Percentiles rank a stretch among this genome's conserved stretches.
Conservation (phyloP, 1,284 basidiomycete genomes). For the Ceratobasidium sp. region DNA sequence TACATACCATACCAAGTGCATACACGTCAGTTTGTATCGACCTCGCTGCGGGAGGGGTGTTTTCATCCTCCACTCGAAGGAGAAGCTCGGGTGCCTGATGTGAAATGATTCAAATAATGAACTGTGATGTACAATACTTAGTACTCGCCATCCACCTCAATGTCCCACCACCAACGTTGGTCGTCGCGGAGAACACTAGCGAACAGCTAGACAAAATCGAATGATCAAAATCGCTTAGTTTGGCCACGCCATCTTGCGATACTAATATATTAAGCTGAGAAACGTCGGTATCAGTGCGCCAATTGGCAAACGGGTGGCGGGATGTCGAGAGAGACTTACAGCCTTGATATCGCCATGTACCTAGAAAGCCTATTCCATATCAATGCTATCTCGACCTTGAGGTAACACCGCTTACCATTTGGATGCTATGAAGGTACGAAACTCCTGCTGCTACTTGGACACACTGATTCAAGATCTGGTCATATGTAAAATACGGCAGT, state of each 20-base stretch:
- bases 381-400: background rate
- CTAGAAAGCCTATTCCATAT: background rate
- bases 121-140: background rate
- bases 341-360: constrained; percentile 29
- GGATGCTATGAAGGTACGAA: constrained; percentile 17
- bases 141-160: constrained; percentile 3
- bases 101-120: background rate
- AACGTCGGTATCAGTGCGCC: background rate
- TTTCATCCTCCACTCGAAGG: background rate
- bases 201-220: background rate
- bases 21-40: constrained; percentile 1
- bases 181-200: background rate
- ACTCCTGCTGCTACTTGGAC: constrained; percentile 9
- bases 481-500: background rate
- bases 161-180: background rate
- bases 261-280: constrained; percentile 1
- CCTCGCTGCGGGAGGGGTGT: background rate
- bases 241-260: background rate
- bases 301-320: background rate
- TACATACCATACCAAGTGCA: constrained; percentile 27
- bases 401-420: background rate
- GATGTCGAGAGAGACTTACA: background rate
- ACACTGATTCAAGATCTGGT: background rate
- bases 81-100: constrained; percentile 5
- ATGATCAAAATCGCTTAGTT: constrained; percentile 23